Evolutionary conservation across 176 grass and related monocot genomes (phyloP), one percentile per base, ranked within the genome.

Genomic region (Cymbopogon citratus): DNA sequence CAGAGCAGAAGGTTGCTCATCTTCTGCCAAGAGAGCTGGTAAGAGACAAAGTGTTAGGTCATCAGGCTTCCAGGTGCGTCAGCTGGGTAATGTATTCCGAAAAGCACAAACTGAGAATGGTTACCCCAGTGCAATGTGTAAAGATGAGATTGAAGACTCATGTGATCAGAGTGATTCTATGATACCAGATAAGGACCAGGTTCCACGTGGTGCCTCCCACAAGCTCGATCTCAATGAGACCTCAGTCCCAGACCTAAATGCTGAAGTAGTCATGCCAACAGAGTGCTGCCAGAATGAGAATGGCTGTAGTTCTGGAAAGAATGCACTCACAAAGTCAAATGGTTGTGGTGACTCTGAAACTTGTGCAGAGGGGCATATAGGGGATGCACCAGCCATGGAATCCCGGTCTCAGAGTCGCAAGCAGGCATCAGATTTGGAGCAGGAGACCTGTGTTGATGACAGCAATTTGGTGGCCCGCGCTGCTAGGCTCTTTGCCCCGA

Each of bases 211-310:
- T 69, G 73, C 82, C 69, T 87, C 91, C 75, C 75, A 35, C 48
- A 84, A 82, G 44, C 87, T 96, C 24, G 81, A 92, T 83, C 84
- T 99, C 80, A 95, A 96, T 85, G 87, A 86, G 73, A 77, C 71
- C 31, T 89, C 85, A 28, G 91, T 99, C 69, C 97, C 93, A 21
- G 97, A 99, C 84, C 85, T 99, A 35, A 99, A 99, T 60, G 80
- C 90, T 25, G 97, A 99, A 74, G 87, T 87, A 79, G 79, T 94
- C 14, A 79, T 88, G 71, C 85, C 89, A 60, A 73, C 74, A 45
- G 92, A 91, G 23, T 90, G 70, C 78, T 89, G 80, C 60, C 87
- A 10, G 6, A 85, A 88, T 0, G 81, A 94, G 75, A 91, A 94
- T 25, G 82, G 78, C 24, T 91, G 70, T 81, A 73, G 74, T 70